phyloP scores from a whole-genome alignment of 148 eudicot species.

The Vaccinium darrowii region DNA sequence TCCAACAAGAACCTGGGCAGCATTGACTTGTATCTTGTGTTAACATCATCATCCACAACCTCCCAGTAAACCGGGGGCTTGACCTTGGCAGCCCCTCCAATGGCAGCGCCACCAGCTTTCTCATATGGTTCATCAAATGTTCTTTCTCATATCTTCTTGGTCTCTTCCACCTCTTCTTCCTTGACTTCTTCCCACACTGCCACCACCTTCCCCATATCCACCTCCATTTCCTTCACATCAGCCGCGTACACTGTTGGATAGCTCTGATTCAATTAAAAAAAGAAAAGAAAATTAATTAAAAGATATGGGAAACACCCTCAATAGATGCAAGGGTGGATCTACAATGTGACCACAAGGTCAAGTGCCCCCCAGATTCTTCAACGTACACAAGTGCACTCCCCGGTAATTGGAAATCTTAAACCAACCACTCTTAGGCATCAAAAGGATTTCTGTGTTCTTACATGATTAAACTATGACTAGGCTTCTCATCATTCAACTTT shows the following conservation, averaged over 20 bases:
- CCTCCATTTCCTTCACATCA: slow-evolving; percentile 69
- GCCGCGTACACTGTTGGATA: slow-evolving; percentile 79
- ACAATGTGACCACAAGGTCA: background rate
- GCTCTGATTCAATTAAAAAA: slow-evolving; percentile 55
- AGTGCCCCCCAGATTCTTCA: background rate
- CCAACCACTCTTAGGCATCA: background rate
- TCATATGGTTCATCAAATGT: slow-evolving; percentile 79
- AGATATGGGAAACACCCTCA: slow-evolving; percentile 13
- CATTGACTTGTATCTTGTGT: slow-evolving; percentile 72
- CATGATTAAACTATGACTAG: background rate
- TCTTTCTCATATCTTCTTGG: slow-evolving; percentile 74
- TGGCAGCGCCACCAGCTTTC: slow-evolving; percentile 72
- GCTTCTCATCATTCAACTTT: background rate
- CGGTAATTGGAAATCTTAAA: background rate
- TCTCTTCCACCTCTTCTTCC: slow-evolving; percentile 53
- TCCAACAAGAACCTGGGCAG: slow-evolving; percentile 74
- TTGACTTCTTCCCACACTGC: slow-evolving; percentile 51
- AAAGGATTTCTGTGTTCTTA: background rate
- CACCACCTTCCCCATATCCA: slow-evolving; percentile 47
- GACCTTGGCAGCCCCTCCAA: slow-evolving; percentile 22
- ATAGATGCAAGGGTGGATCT: background rate
- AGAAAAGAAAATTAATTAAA: slow-evolving; percentile 5
- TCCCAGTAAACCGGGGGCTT: slow-evolving; percentile 57
- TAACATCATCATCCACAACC: slow-evolving; percentile 61
- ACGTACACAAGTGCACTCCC: background rate